phyloP scores from a whole-genome alignment of 1,139 yeast genomes.

The Neolecta irregularis region DNA sequence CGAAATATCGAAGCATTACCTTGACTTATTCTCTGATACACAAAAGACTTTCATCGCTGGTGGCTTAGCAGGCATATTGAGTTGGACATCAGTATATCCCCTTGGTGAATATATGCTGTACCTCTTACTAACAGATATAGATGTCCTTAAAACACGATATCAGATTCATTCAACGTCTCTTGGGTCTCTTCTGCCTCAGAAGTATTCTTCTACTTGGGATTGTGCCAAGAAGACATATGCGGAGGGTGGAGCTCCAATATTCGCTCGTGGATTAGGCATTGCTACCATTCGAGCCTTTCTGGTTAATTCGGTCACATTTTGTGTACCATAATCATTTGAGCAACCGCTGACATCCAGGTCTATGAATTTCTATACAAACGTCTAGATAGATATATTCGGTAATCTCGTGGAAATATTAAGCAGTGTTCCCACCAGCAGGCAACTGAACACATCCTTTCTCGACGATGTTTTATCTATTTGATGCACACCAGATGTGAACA shows the following conservation, averaged over 20 bases:
- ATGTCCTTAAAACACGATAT: conserved; percentile 18
- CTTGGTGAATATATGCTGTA: conserved; percentile 9
- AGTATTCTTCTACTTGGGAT: conserved; percentile 15
- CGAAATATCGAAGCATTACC: conserved; percentile 4
- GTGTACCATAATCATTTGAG: no score
- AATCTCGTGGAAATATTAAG: no score
- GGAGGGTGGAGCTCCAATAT: conserved; percentile 12
- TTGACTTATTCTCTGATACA: no score
- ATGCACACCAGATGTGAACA: no score
- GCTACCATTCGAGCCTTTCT: conserved; percentile 17
- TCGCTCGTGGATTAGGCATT: conserved; percentile 14
- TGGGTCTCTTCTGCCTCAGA: no score
- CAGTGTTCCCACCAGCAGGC: no score
- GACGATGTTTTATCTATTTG: no score
- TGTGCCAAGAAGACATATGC: conserved; percentile 14
- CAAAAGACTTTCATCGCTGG: conserved; percentile 16
- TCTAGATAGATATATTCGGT: no score
- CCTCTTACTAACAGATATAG: conserved; percentile 6
- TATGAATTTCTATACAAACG: no score
- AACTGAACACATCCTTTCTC: no score
- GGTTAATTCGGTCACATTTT: conserved; percentile 17
- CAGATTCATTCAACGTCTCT: no score
- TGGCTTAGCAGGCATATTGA: conserved; percentile 18
- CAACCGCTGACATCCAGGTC: no score
- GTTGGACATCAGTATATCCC: conserved; percentile 19